Percentiles rank a stretch among this genome's conserved stretches.
phyloP scores from a whole-genome alignment of 257 asterid species.

The Echium plantagineum region DNA sequence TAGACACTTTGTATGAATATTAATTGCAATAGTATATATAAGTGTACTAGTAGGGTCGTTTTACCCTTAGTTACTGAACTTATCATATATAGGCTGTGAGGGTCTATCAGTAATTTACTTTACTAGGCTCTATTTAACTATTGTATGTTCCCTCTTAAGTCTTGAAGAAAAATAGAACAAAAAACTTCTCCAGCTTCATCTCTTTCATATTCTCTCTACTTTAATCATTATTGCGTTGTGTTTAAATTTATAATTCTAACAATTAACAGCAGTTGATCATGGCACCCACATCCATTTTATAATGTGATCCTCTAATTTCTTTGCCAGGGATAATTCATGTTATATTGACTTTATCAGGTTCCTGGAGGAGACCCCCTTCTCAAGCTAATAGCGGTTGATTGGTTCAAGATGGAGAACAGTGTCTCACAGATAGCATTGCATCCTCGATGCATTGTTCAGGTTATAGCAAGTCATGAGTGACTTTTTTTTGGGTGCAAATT shows the following conservation, averaged over 20 bases:
- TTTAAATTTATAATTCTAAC: no score
- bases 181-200: no score
- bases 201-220: no score
- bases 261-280: background rate
- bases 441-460: constrained; percentile 86
- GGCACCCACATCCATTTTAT: background rate
- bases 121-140: no score
- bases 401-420: constrained; percentile 78
- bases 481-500: no score
- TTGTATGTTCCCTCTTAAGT: no score
- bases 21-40: no score
- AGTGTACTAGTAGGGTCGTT: background rate
- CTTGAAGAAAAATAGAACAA: no score
- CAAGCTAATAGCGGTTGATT: constrained; percentile 91
- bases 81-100: no score
- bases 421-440: constrained; percentile 62
- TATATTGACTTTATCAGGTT: constrained; percentile 38
- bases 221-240: no score
- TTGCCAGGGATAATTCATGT: background rate
- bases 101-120: no score
- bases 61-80: background rate
- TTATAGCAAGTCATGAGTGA: constrained; percentile 16
- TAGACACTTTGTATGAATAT: background rate
- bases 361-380: constrained; percentile 91
- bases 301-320: background rate